Conservation (phyloP, 2,329 filamentous ascomycete species). For the Pestalotiopsis sp. region DNA sequence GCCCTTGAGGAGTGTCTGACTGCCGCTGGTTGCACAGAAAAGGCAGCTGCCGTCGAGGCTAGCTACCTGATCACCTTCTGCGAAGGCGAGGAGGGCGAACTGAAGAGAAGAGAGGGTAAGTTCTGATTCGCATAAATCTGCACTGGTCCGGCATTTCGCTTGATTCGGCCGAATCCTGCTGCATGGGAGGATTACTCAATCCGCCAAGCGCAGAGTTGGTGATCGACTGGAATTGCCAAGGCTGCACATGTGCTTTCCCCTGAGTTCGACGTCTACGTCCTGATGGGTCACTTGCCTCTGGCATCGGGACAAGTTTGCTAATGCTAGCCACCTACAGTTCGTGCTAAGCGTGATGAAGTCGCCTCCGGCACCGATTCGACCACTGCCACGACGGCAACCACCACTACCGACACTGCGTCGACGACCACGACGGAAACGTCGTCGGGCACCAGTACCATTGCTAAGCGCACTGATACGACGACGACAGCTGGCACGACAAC, state of each 20-base stretch:
- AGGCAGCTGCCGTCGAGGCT: slow-evolving; percentile 37
- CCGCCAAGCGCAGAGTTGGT: background rate
- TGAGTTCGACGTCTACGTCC: background rate
- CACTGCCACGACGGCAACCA: background rate
- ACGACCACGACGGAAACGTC: background rate
- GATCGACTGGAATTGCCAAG: background rate
- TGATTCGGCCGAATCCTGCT: background rate
- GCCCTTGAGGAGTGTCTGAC: slow-evolving; percentile 42
- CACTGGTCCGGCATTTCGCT: background rate
- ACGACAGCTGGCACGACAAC: slow-evolving; percentile 1
- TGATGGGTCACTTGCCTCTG: background rate
- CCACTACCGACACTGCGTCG: background rate
- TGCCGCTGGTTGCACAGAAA: slow-evolving; percentile 37
- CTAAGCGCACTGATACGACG: slow-evolving; percentile 13
- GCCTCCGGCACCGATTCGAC: background rate
- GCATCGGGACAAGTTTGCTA: background rate
- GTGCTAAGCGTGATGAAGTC: background rate
- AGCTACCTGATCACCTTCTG: slow-evolving; percentile 35
- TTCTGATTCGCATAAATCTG: background rate
- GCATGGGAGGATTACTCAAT: background rate
- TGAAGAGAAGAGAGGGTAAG: slow-evolving; percentile 6
- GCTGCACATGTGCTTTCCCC: background rate
- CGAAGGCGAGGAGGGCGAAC: slow-evolving; percentile 18
- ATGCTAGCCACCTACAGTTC: background rate
- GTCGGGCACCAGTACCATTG: slow-evolving; percentile 8